A percentile compares a stretch with the other conserved stretches of the same genome.
phyloP scores from a whole-genome alignment of 148 eudicot species.

The Talinum fruticosum region DNA sequence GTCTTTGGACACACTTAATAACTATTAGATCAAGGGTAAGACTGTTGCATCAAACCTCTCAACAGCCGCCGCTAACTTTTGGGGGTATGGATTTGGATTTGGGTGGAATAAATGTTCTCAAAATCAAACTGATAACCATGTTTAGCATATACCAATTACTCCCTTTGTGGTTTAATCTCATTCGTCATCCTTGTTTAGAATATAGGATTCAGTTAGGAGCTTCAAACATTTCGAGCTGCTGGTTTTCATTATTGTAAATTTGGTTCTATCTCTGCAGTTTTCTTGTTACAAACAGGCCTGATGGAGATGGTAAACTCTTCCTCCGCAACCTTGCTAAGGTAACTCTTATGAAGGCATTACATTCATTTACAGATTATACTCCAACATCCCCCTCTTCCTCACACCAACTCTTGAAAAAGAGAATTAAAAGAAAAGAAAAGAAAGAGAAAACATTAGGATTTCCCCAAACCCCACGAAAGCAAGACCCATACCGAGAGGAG shows the following conservation, averaged over 20 bases:
- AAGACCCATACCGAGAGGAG: background rate
- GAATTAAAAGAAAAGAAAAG: too few relatives aligned
- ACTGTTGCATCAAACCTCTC: too few relatives aligned
- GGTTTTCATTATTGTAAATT: constrained; percentile 4
- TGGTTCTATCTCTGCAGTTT: constrained; percentile 42
- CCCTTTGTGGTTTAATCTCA: background rate
- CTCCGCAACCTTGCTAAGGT: constrained; percentile 82
- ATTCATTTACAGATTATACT: background rate
- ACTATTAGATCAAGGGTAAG: too few relatives aligned
- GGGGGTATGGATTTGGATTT: too few relatives aligned
- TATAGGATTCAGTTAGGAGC: background rate
- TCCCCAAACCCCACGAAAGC: too few relatives aligned
- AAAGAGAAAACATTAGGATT: too few relatives aligned
- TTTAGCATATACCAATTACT: background rate
- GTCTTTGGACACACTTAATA: too few relatives aligned
- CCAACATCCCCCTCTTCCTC: too few relatives aligned
- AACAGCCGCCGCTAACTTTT: too few relatives aligned
- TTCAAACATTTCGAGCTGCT: background rate
- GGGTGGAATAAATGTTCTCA: background rate
- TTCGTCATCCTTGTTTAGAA: background rate
- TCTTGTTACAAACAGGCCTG: constrained; percentile 61
- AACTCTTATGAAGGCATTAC: background rate
- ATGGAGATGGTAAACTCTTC: constrained; percentile 69
- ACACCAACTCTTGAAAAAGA: too few relatives aligned
- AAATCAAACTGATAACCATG: background rate